Percentiles rank a stretch among this genome's conserved stretches.
phyloP scores from a whole-genome alignment of 495 filamentous ascomycete species.

The Zalerion maritima region DNA sequence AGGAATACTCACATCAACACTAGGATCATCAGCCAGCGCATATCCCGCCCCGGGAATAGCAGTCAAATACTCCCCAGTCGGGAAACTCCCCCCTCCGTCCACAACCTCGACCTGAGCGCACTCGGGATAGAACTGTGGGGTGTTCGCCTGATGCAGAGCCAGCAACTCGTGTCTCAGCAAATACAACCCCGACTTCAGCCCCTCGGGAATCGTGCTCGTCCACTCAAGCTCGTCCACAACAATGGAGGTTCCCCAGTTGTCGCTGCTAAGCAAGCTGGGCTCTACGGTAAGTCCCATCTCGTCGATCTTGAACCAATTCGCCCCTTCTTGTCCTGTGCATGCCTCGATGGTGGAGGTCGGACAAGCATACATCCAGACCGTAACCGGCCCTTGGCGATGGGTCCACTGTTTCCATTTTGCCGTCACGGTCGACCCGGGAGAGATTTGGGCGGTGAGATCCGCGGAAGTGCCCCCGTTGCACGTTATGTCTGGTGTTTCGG shows the following conservation, averaged over 20 bases:
- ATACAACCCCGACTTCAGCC: constrained; percentile 40
- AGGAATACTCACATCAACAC: too few species aligned
- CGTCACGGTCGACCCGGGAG: constrained; percentile 31
- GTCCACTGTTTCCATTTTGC: constrained; percentile 43
- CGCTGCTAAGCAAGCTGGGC: constrained; percentile 26
- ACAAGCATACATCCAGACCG: constrained; percentile 41
- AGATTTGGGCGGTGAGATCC: constrained; percentile 23
- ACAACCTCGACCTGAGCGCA: constrained; percentile 42
- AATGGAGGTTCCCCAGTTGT: constrained; percentile 35
- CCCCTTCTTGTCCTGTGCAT: constrained; percentile 30
- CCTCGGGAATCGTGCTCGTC: constrained; percentile 35
- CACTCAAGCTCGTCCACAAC: constrained; percentile 33
- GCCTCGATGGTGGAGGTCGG: constrained; percentile 27
- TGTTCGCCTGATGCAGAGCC: constrained; percentile 44
- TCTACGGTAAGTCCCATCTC: constrained; percentile 30
- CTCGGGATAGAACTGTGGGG: constrained; percentile 47
- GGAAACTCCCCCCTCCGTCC: too few species aligned
- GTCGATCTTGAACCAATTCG: constrained; percentile 48
- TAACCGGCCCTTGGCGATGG: constrained; percentile 39
- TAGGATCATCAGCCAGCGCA: too few species aligned
- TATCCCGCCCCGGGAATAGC: too few species aligned
- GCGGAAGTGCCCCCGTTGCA: constrained; percentile 43
- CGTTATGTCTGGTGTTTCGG: constrained; percentile 26
- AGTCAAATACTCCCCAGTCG: too few species aligned
- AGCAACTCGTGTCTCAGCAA: constrained; percentile 45